These are phyloP conservation scores for Wickerhamomyces canadensis DNA, from an alignment of 805 yeast genomes.

Conservation along the genomic window DNA sequence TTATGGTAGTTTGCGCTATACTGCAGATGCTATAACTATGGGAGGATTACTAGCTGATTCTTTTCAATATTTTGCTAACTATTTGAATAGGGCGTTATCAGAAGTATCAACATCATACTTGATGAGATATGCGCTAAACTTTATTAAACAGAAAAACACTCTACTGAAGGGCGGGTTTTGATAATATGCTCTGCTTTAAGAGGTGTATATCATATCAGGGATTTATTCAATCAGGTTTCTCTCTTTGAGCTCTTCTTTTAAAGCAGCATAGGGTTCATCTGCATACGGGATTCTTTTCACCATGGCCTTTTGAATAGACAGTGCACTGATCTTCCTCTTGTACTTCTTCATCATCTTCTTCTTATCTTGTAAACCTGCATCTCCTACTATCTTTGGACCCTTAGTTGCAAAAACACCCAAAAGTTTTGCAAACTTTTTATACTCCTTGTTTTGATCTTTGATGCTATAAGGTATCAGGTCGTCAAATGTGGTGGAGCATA, in stretches of 20 bases:
- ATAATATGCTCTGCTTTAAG: no score
- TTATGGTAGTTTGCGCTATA: no score
- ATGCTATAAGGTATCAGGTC: constrained; percentile 6
- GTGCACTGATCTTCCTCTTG: constrained; percentile 20
- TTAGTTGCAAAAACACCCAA: constrained; percentile 14
- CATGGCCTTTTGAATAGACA: constrained; percentile 26
- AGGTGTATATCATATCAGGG: no score
- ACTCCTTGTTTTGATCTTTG: constrained; percentile 1
- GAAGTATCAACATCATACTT: no score
- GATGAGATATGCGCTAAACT: no score
- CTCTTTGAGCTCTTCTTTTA: constrained; percentile 26
- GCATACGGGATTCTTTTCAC: constrained; percentile 27
- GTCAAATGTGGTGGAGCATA: constrained; percentile 3
- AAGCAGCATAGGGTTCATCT: constrained; percentile 24
- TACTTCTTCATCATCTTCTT: constrained; percentile 10
- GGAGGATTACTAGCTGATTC: no score
- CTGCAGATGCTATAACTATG: no score
- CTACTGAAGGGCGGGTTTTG: neutral
- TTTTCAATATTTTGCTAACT: no score
- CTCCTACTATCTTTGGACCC: neutral
- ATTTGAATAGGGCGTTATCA: no score
- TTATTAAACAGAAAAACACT: no score
- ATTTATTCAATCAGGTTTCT: constrained; percentile 14
- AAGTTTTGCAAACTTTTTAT: constrained; percentile 4
- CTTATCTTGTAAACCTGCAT: constrained; percentile 1